Conservation (phyloP, 169 alveolate species). For the Plasmodium fragile region DNA sequence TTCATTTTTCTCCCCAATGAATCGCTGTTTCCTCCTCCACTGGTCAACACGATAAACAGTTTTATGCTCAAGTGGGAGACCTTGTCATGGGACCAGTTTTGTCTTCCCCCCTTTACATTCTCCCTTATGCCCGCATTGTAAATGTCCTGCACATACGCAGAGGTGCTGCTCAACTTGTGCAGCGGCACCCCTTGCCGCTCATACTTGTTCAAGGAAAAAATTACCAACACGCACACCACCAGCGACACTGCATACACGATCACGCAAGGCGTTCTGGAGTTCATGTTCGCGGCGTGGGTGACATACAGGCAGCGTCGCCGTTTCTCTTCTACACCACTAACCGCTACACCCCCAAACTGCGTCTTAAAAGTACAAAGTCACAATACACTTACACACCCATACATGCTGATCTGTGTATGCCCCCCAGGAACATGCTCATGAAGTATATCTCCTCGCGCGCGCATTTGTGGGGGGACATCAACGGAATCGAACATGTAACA, state of each 20-base stretch:
- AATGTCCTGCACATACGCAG: background rate
- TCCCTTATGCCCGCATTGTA: background rate
- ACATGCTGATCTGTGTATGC: background rate
- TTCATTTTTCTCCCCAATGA: slow-evolving; percentile 16
- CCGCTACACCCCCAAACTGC: too few relatives aligned
- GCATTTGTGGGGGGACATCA: background rate
- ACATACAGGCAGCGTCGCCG: too few relatives aligned
- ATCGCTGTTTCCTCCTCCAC: background rate
- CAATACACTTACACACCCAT: background rate
- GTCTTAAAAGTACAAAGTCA: background rate
- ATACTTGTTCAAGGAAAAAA: slow-evolving; percentile 43
- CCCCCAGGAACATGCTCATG: background rate
- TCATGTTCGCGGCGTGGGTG: background rate
- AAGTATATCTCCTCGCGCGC: too few relatives aligned
- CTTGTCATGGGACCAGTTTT: background rate
- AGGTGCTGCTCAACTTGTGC: background rate
- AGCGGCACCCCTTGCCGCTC: slow-evolving; percentile 44
- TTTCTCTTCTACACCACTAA: background rate
- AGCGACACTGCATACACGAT: slow-evolving; percentile 25
- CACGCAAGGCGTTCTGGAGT: slow-evolving; percentile 38
- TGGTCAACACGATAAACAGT: slow-evolving; percentile 23
- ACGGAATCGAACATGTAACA: background rate
- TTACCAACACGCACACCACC: slow-evolving; percentile 10
- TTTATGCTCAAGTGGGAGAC: slow-evolving; percentile 5
- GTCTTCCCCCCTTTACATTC: background rate